Percentiles rank a stretch among this genome's conserved stretches.
These are phyloP conservation scores for Verticillium nonalfalfae DNA, from an alignment of 2,329 filamentous ascomycete species.

Conservation along the genomic window DNA sequence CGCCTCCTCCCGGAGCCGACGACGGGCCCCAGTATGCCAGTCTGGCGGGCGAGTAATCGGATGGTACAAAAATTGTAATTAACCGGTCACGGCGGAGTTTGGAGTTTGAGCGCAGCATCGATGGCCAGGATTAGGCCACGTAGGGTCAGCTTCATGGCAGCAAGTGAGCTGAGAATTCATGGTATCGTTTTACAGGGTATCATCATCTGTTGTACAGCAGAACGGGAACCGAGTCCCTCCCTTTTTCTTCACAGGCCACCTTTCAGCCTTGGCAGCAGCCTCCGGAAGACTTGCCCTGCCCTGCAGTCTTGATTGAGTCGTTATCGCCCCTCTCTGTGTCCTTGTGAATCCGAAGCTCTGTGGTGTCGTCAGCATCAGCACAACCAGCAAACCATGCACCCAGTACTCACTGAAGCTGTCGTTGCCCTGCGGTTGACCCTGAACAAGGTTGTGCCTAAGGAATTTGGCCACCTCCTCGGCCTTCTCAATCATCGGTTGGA, in stretches of 20 bases:
- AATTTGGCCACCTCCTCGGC: constrained; percentile 79
- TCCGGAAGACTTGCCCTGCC: constrained; percentile 21
- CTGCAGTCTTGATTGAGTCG: constrained; percentile 71
- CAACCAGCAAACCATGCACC: not conserved
- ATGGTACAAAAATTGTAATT: not conserved
- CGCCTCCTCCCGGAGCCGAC: constrained; percentile 66
- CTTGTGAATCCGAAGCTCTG: constrained; percentile 84
- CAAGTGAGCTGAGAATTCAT: not conserved
- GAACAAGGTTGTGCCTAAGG: constrained; percentile 78
- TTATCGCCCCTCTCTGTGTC: constrained; percentile 91
- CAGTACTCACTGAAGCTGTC: constrained; percentile 54
- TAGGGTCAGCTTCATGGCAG: not conserved
- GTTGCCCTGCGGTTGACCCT: constrained; percentile 55
- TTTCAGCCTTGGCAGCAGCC: constrained; percentile 18
- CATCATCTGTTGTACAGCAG: constrained; percentile 8
- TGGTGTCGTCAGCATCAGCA: not conserved
- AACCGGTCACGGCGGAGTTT: not conserved
- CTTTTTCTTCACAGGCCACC: not conserved
- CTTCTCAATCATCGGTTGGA: constrained; percentile 62
- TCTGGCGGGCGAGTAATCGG: constrained; percentile 65
- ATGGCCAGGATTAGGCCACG: constrained; percentile 1
- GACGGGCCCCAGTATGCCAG: constrained; percentile 77
- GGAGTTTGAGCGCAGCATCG: not conserved
- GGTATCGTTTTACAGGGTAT: constrained; percentile 8
- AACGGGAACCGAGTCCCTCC: not conserved